Evolutionary conservation across 2,329 filamentous ascomycete species (phyloP).

Genomic region (Colletotrichum lindemuthianum): DNA sequence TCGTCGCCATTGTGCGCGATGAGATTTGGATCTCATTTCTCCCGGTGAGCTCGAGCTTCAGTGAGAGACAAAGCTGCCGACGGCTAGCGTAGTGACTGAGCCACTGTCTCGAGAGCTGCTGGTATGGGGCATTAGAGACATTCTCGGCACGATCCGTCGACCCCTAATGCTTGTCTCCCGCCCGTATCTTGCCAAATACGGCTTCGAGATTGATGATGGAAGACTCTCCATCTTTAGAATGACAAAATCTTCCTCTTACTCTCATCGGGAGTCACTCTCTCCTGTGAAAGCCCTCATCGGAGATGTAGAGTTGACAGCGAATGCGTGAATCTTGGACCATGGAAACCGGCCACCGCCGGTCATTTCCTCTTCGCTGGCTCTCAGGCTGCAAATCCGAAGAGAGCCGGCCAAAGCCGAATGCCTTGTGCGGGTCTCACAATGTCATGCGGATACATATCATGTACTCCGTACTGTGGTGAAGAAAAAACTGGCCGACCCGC

Average conservation of each 20-base stretch:
- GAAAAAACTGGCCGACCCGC: slow-evolving; percentile 6
- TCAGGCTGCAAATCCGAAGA: slow-evolving; percentile 10
- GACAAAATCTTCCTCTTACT: background rate
- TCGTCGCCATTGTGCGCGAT: no score
- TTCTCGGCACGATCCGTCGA: slow-evolving; percentile 16
- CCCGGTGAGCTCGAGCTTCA: no score
- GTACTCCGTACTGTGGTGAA: background rate
- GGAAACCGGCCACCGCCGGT: background rate
- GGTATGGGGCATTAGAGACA: background rate
- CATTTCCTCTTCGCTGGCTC: background rate
- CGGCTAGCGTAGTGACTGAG: no score
- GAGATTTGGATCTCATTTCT: no score
- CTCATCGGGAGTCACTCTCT: background rate
- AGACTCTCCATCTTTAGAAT: background rate
- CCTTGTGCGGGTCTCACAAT: slow-evolving; percentile 15
- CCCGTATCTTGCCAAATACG: background rate
- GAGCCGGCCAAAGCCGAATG: slow-evolving; percentile 16
- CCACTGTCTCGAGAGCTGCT: no score
- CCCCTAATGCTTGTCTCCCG: slow-evolving; percentile 28
- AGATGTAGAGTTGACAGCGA: background rate
- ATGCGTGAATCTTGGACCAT: background rate
- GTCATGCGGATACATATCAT: background rate
- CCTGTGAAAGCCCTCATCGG: no score
- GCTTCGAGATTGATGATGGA: background rate
- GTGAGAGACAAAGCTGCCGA: no score